Conservation (phyloP, 108 stramenopile genomes). For the Aureococcus anophagefferens region DNA sequence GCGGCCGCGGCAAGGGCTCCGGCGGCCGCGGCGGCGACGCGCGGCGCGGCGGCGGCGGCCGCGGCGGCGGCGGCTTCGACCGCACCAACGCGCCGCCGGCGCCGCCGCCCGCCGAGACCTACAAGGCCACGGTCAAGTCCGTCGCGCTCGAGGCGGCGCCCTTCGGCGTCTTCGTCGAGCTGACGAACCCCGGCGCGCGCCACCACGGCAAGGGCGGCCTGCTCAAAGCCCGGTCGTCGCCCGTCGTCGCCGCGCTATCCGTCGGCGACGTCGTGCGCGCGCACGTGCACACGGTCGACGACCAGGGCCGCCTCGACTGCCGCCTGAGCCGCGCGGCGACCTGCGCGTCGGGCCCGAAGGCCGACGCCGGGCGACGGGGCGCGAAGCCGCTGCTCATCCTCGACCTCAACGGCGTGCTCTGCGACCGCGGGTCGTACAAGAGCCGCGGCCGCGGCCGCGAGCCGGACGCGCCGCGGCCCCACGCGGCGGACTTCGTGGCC, state of each 20-base stretch:
- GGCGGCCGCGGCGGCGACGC: no score
- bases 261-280: background rate
- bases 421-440: background rate
- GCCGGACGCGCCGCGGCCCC: background rate
- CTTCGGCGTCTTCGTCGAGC: background rate
- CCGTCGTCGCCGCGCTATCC: background rate
- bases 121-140: background rate
- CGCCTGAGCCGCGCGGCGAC: no score
- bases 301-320: no score
- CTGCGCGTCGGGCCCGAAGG: no score
- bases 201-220: background rate
- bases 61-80: no score
- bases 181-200: background rate
- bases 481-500: constrained; percentile 9
- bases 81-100: no score
- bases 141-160: background rate
- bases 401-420: constrained; percentile 22
- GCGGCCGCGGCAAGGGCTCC: no score
- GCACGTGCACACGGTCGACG: background rate
- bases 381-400: constrained; percentile 10
- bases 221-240: background rate
- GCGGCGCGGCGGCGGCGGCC: no score
- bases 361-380: no score
- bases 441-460: background rate
- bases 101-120: background rate